Base-by-base conservation (phyloP, 140 eudicot species). In the Bidens hawaiensis region DNA sequence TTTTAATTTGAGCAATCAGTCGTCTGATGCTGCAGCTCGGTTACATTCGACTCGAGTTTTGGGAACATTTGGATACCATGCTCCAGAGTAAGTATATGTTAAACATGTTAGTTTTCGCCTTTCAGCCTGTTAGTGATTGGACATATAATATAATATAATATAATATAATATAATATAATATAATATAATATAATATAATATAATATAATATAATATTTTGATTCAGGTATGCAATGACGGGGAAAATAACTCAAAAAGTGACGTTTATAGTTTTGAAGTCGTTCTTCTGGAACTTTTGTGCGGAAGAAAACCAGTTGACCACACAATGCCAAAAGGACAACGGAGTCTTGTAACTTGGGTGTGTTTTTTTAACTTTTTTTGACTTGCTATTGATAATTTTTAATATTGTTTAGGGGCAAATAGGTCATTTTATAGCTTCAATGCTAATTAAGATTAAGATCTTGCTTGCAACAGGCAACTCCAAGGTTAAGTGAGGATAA, bases 11-110 rank as follows among this genome's bases (percentile, higher is more conserved):
- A 75, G 91, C 19, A 89, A 62, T 70, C 95, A 87, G 75, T 76
- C 95, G 51, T 89, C 97, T 48, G 97, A 89, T 51, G 83, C 97
- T 6, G 93, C 95, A 12, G 97, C 97, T 58, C 78, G 93, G 48
- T 64, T 85, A 65, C 97, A 89, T 72, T 89, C 97, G 0, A 89
- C 97, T 9, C 76, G 95, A 75, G 95, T 86, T 50, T 65, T 89
- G 60, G 97, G 97, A 56, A 89, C 97, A 27, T 89, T 89, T 71
- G 95, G 95, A 52, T 85, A 89, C 75, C 97, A 89, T 76, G 97
- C 97, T 71, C 95, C 97, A 64, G 91, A 89, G 97, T 85, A 75
- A 70, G 90, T 30, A 30, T 30, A 8, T 8, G 34, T 30, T 8
- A 30, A 30, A 30, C 4, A 30, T 30, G 34, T 30, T 30, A 4